Evolutionary conservation across 2,329 filamentous ascomycete species (phyloP), one percentile per base, ranked within the genome.

Genomic region (Hymenoscyphus fraxineus): DNA sequence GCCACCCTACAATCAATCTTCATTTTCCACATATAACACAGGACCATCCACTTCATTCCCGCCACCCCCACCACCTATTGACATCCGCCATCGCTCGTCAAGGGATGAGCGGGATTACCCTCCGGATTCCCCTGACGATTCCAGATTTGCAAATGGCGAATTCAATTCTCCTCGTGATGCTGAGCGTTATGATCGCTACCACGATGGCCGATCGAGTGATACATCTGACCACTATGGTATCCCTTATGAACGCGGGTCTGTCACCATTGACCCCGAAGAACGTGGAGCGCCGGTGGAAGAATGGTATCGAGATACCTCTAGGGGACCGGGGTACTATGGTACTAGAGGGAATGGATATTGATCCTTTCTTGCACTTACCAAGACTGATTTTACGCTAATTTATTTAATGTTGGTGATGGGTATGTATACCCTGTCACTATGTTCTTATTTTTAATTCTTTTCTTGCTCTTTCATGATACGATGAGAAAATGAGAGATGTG

Each of bases 111-210:
- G 68, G 6, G 62, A 61, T 39, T 65, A 67, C 38, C 16, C 27
- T 58, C 63, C 67, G 59, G 64, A 63, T 10, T 59, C 65, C 5
- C 72, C 73, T 9, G 72, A 73, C 3, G 70, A 72, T 10, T 39
- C 62, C 3, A 64, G 66, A 55, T 64, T 68, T 19, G 55, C 67
- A 15, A 61, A 38, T 12, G 68, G 64, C 35, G 72, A 74, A 7
- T 71, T 73, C 51, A 72, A 67, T 27, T 71, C 69, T 66, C 73
- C 73, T 2, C 65, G 71, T 51, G 72, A 74, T 63, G 72, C 73
- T 16, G 73, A 74, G 62, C 68, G 67, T 58, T 73, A 69, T 69
- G 73, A 74, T 65, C 64, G 72, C 7, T 66, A 71, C 12, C 67
- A 70, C 38, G 72, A 73, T 10, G 38, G 47, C 19, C 32, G 58